Evolutionary conservation across 1,284 basidiomycete species (phyloP), one percentile per base, ranked within the genome.

Genomic region (Leccinum pseudoinsigne): DNA sequence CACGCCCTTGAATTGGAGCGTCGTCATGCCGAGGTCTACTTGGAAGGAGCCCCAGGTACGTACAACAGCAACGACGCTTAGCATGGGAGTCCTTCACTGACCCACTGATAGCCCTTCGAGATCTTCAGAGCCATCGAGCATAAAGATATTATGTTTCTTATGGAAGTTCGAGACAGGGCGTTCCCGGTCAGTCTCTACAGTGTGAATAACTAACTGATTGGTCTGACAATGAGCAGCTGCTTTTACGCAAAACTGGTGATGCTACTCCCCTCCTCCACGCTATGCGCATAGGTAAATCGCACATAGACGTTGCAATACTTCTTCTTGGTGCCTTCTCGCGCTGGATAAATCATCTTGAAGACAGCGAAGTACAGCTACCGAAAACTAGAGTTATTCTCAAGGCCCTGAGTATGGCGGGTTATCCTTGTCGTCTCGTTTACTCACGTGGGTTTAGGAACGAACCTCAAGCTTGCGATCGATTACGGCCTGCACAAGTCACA

Each of bases 391-490:
- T 80, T 18, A 75, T 89, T 54, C 75, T 94, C 58, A 91, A 90
- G 71, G 86, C 87, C n/a, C 75, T 94, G 14, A 86, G 92, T 92
- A 74, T 60, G 84, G 76, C 18, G n/a, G 42, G 54, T 58, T 8
- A 53, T 55, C 47, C 23, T 45, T 42, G 21, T 34, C 18, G 2
- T 54, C 50, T 63, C 47, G 47, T 51, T 62, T 61, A 60, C 64
- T 69, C 21, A 71, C 67, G 63, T 28, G 1, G 54, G 26, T 31
- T n/a, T 42, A 91, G 90, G 91, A 58, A 82, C 85, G 16, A 93
- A 93, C 69, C 82, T 94, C 55, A 92, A 92, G 73, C 82, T 91
- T 61, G 92, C 91, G 11, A 94, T 94, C 58, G 90, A 93, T 72
- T 89, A 86, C 68, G 92, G 91, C 16, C 78, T 94, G 36, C 84